phyloP scores from a whole-genome alignment of 2,329 filamentous ascomycete genomes.

The Arthrocladium fulminans region DNA sequence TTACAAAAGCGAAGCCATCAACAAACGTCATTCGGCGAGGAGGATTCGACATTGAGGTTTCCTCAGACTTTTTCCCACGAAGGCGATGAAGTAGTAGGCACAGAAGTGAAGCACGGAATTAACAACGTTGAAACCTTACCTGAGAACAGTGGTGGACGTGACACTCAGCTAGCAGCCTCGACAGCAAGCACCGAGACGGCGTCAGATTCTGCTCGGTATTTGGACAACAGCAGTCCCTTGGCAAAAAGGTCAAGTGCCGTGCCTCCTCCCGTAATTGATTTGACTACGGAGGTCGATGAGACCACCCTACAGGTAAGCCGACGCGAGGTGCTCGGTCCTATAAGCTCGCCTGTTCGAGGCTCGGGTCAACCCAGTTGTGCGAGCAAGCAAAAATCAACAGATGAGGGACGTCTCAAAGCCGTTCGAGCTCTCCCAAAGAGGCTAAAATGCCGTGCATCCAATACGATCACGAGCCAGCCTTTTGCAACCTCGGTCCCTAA shows the following conservation, averaged over 20 bases:
- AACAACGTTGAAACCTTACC: not conserved
- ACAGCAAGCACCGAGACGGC: constrained; percentile 2
- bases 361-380: not conserved
- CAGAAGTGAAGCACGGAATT: not conserved
- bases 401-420: not conserved
- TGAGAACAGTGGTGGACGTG: not conserved
- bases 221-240: constrained; percentile 4
- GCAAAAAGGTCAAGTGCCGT: not conserved
- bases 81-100: not conserved
- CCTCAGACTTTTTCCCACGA: not conserved
- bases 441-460: not conserved
- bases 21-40: not conserved
- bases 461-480: not conserved
- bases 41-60: not conserved
- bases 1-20: not conserved
- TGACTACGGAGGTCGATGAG: not conserved
- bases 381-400: not conserved
- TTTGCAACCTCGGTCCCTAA: constrained; percentile 47
- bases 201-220: not conserved
- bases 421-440: constrained; percentile 1
- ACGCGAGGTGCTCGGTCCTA: constrained; percentile 6
- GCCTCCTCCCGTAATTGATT: not conserved
- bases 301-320: not conserved
- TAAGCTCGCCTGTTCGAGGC: constrained; percentile 1
- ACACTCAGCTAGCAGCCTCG: not conserved